Base-by-base conservation (phyloP, 139 green algal genomes). In the Tetradesmus obliquus region DNA sequence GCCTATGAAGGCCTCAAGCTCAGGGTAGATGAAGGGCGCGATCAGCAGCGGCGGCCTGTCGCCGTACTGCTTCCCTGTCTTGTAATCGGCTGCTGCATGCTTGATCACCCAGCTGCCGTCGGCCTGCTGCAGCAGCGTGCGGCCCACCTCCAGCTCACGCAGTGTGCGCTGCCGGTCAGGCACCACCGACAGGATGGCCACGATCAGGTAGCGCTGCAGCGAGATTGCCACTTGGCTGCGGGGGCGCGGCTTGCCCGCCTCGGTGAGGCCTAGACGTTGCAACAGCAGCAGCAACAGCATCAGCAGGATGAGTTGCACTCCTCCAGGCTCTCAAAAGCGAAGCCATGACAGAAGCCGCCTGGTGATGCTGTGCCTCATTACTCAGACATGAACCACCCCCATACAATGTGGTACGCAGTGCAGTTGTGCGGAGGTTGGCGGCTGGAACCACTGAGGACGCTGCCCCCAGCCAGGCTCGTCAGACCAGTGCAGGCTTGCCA, bases 91-190 rank as follows among this genome's bases (percentile, higher is more conserved):
- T 0, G 94, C 84, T 8, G 88, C 83, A 85, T 97, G 95, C 7
- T 90, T 60, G 85, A 98, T 97, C 24, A 96, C 74, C 94, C 94
- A 97, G 4, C 83, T 90, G 84, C 55, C 66, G 51, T 86, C 92
- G 7, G 54, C 91, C 55, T 96, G 94, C 84, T 95, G 94, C 7
- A 96, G 62, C 54, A 97, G 90, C 22, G 95, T 98, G 22, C 90
- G 87, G 2, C 95, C 96, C 19, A 97, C 76, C 90, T 95, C 62
- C 84, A 98, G 94, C 95, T 98, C 96, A 0, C 96, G 91, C 32
- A 98, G 84, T 0, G 96, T 97, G 74, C 96, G 94, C 94, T 98
- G 96, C 72, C 96, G 91, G 89, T 97, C 96, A 2, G 96, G 96
- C n/a, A 97, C 92, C 90, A 95, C 97, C 32, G 89, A 87, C 53